These are phyloP conservation scores for Byssoonygena ceratinophila DNA, from an alignment of 2,329 filamentous ascomycete genomes.

Conservation along the genomic window DNA sequence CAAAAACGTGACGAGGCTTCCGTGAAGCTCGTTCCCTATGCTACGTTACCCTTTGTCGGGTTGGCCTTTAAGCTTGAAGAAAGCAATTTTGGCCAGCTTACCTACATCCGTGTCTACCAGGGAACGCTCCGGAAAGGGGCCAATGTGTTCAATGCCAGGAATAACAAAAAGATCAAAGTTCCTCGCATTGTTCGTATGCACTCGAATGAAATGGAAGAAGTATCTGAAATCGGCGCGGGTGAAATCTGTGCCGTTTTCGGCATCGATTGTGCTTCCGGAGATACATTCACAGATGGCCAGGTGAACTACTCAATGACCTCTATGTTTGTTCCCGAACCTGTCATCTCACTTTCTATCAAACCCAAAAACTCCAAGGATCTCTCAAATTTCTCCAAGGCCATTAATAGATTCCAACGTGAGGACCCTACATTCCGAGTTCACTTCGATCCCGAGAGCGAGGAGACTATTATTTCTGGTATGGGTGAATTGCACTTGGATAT, in stretches of 20 bases:
- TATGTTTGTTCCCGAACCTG: conserved; percentile 93
- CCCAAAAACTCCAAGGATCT: conserved; percentile 88
- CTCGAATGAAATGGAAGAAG: conserved; percentile 98
- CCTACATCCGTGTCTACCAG: conserved; percentile 97
- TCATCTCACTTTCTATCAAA: conserved; percentile 95
- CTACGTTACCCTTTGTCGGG: conserved; percentile 84
- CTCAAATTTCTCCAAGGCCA: conserved; percentile 93
- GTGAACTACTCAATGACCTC: conserved; percentile 92
- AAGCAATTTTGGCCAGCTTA: conserved; percentile 95
- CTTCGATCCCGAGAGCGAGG: conserved; percentile 81
- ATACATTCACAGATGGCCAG: conserved; percentile 92
- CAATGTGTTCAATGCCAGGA: conserved; percentile 87
- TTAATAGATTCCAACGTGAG: conserved; percentile 96
- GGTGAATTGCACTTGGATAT: conserved; percentile 94
- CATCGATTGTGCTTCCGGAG: conserved; percentile 92
- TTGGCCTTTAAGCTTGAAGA: conserved; percentile 98
- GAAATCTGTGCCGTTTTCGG: conserved; percentile 98
- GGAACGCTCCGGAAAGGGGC: conserved; percentile 78
- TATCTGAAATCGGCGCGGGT: conserved; percentile 80
- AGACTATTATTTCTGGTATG: conserved; percentile 98
- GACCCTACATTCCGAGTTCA: conserved; percentile 95
- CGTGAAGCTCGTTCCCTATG: conserved; percentile 65
- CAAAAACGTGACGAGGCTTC: conserved; percentile 64
- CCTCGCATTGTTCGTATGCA: conserved; percentile 98
- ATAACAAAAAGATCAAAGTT: conserved; percentile 90